Conservation (phyloP, 441 rosid genomes). For the Euphorbia neoarborescens region DNA sequence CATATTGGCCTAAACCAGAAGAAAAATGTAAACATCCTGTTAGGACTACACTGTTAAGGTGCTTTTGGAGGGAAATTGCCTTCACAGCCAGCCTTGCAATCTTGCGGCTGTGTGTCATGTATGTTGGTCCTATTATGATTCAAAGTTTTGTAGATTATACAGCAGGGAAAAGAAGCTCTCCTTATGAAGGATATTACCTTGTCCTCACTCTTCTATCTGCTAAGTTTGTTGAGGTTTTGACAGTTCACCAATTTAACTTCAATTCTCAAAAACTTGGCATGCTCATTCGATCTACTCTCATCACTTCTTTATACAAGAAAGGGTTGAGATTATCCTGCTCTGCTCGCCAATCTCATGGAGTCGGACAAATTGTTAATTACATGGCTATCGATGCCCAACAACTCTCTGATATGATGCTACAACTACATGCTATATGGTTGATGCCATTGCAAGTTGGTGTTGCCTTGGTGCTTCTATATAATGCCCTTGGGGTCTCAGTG, state of each 20-base stretch:
- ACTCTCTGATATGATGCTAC: slow-evolving; percentile 92
- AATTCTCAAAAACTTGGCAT: slow-evolving; percentile 85
- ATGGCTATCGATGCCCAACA: slow-evolving; percentile 98
- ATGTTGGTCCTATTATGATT: slow-evolving; percentile 73
- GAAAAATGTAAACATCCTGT: slow-evolving; percentile 60
- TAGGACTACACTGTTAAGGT: slow-evolving; percentile 59
- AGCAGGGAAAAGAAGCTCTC: slow-evolving; percentile 62
- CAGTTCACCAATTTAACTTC: slow-evolving; percentile 76
- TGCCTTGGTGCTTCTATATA: slow-evolving; percentile 58
- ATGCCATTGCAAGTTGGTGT: slow-evolving; percentile 73
- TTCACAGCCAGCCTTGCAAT: slow-evolving; percentile 74
- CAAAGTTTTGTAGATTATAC: slow-evolving; percentile 75
- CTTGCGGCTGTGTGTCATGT: slow-evolving; percentile 61
- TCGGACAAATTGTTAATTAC: slow-evolving; percentile 89
- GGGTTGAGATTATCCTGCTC: slow-evolving; percentile 71
- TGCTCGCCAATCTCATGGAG: slow-evolving; percentile 86
- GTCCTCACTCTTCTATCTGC: slow-evolving; percentile 59
- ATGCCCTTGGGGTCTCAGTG: slow-evolving; percentile 50
- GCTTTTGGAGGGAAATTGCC: slow-evolving; percentile 72
- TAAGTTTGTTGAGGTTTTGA: slow-evolving; percentile 66
- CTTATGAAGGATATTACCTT: slow-evolving; percentile 72
- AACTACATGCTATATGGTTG: slow-evolving; percentile 80
- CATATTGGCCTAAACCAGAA: slow-evolving; percentile 67
- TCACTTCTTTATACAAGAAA: slow-evolving; percentile 70
- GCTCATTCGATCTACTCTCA: slow-evolving; percentile 71